Evolutionary conservation across 2,329 filamentous ascomycete species (phyloP).

Genomic region (Chalara sp.): DNA sequence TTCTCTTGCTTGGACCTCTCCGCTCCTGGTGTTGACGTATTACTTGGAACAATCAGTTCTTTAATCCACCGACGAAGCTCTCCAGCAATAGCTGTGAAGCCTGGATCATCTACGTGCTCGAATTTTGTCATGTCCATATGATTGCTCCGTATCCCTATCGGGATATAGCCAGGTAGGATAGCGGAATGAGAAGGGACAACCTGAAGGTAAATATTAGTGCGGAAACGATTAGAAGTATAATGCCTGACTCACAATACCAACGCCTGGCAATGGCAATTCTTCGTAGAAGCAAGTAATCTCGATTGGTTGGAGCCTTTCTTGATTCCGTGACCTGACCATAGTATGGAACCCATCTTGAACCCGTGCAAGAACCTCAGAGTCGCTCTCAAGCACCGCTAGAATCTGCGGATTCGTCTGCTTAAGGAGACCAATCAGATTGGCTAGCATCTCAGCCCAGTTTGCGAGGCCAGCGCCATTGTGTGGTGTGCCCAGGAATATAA

Average conservation of each 20-base stretch:
- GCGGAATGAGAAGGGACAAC: not conserved
- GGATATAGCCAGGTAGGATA: not conserved
- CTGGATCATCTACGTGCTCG: slow-evolving; percentile 1
- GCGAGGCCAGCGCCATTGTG: slow-evolving; percentile 30
- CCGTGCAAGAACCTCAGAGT: slow-evolving; percentile 22
- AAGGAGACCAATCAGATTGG: slow-evolving; percentile 2
- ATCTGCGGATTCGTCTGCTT: slow-evolving; percentile 28
- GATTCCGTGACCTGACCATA: slow-evolving; percentile 5
- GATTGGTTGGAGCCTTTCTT: slow-evolving; percentile 7
- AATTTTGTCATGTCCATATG: slow-evolving; percentile 7
- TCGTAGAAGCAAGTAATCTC: slow-evolving; percentile 31
- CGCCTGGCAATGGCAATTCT: slow-evolving; percentile 23
- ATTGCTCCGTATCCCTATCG: not conserved
- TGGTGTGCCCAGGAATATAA: slow-evolving; percentile 34
- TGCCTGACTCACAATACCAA: slow-evolving; percentile 13
- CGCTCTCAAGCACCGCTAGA: slow-evolving; percentile 21
- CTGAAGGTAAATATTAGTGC: not conserved
- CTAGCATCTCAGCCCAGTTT: slow-evolving; percentile 27
- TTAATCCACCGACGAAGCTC: slow-evolving; percentile 3
- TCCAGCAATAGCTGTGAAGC: slow-evolving; percentile 5
- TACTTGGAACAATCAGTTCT: not conserved
- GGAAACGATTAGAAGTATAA: not conserved
- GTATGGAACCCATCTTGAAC: slow-evolving; percentile 19
- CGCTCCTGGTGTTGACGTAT: no score
- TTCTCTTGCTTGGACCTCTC: no score